Percentiles rank a stretch among this genome's conserved stretches.
phyloP scores from a whole-genome alignment of 2,329 filamentous ascomycete species.

The Ustulina deusta region DNA sequence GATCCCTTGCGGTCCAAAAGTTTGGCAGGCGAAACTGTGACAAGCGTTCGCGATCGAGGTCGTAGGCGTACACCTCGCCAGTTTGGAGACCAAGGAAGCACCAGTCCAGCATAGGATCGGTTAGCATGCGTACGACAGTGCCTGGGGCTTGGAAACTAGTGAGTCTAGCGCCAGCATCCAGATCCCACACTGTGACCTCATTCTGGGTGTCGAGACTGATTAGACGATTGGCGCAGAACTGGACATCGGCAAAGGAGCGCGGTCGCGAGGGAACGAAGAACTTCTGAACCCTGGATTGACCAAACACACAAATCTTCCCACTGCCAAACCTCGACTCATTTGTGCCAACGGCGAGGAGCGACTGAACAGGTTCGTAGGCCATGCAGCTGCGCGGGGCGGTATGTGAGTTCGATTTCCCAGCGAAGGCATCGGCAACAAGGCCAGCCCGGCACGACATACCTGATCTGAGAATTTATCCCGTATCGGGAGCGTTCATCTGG shows the following conservation, averaged over 20 bases:
- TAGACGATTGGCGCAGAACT: slow-evolving; percentile 88
- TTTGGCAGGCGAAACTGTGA: slow-evolving; percentile 86
- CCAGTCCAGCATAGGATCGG: slow-evolving; percentile 94
- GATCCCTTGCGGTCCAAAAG: slow-evolving; percentile 82
- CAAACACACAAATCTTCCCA: slow-evolving; percentile 90
- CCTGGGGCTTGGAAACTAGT: slow-evolving; percentile 82
- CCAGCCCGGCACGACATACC: slow-evolving; percentile 59
- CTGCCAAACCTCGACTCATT: slow-evolving; percentile 86
- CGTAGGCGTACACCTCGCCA: slow-evolving; percentile 91
- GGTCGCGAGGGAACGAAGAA: slow-evolving; percentile 77
- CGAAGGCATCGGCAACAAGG: not conserved
- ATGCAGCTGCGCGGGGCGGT: slow-evolving; percentile 69
- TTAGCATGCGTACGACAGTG: slow-evolving; percentile 77
- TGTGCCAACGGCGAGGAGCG: slow-evolving; percentile 90
- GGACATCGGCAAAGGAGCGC: slow-evolving; percentile 79
- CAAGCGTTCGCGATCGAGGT: slow-evolving; percentile 83
- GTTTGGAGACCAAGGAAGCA: slow-evolving; percentile 84
- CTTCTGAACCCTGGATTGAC: slow-evolving; percentile 82
- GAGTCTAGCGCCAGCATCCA: slow-evolving; percentile 75
- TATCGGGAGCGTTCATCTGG: slow-evolving; percentile 87
- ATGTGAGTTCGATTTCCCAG: slow-evolving; percentile 10
- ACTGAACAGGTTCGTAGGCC: slow-evolving; percentile 94
- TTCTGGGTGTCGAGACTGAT: slow-evolving; percentile 87
- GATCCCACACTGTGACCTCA: slow-evolving; percentile 85
- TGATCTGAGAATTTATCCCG: slow-evolving; percentile 82